Conservation (phyloP, 192 early-diverging fungal genomes). For the Gryganskiella cystojenkinii region DNA sequence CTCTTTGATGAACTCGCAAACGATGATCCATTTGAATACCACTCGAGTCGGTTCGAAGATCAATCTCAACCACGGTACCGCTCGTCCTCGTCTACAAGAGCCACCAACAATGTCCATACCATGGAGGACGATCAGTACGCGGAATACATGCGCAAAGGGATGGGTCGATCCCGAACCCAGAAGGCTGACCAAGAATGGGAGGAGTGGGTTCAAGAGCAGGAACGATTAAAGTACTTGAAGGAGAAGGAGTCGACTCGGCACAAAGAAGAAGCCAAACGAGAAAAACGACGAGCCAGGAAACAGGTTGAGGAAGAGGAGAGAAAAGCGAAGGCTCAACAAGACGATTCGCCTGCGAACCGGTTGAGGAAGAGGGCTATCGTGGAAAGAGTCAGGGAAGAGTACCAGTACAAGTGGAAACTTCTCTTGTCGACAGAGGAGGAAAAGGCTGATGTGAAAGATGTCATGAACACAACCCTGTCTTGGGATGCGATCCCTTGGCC, state of each 20-base stretch:
- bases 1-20: constrained; percentile 29
- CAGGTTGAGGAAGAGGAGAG: constrained; percentile 16
- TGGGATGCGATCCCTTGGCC: constrained; percentile 29
- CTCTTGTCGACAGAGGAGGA: constrained; percentile 6
- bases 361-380: constrained; percentile 16
- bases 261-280: constrained; percentile 20
- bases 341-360: constrained; percentile 7
- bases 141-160: constrained; percentile 34
- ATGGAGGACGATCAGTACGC: constrained; percentile 24
- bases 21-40: constrained; percentile 29
- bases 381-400: constrained; percentile 4
- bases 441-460: not conserved
- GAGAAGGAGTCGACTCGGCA: constrained; percentile 5
- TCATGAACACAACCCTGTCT: not conserved
- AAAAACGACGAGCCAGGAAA: constrained; percentile 8
- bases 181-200: constrained; percentile 18
- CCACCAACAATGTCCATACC: constrained; percentile 4
- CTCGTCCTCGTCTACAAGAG: not conserved
- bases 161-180: constrained; percentile 9
- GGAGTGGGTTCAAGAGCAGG: constrained; percentile 35
- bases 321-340: not conserved
- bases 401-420: constrained; percentile 18
- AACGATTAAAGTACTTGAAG: constrained; percentile 7
- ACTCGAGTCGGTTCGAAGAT: constrained; percentile 11
- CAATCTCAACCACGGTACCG: not conserved